phyloP scores from a whole-genome alignment of 2,329 filamentous ascomycete genomes.

The Exophiala viscosa region DNA sequence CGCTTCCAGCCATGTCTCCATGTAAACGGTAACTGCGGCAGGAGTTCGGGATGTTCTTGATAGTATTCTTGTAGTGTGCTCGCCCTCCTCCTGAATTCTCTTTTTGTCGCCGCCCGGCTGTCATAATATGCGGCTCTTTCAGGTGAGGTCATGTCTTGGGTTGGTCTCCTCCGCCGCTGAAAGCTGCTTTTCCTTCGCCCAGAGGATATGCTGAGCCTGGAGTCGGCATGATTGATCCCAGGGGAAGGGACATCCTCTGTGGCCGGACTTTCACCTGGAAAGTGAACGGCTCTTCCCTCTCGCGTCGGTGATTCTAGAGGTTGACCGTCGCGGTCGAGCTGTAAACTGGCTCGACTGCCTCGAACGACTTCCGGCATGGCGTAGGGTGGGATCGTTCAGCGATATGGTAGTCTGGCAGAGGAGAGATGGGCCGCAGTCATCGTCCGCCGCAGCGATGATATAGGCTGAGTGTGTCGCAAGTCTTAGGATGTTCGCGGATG shows the following conservation, averaged over 20 bases:
- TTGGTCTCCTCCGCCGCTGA: slow-evolving; percentile 16
- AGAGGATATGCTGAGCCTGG: slow-evolving; percentile 16
- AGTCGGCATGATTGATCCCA: slow-evolving; percentile 10
- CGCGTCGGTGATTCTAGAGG: slow-evolving; percentile 10
- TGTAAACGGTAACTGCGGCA: slow-evolving; percentile 30
- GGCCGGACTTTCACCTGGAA: slow-evolving; percentile 13
- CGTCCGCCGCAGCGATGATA: neutral
- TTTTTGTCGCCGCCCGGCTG: slow-evolving; percentile 29
- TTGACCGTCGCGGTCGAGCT: slow-evolving; percentile 12
- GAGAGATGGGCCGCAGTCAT: neutral
- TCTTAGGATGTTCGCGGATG: neutral
- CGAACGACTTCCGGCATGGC: slow-evolving; percentile 28
- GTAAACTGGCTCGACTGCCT: slow-evolving; percentile 24
- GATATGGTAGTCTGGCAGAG: neutral
- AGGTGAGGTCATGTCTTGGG: slow-evolving; percentile 13
- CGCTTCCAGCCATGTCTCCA: slow-evolving; percentile 26
- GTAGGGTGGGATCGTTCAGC: slow-evolving; percentile 1
- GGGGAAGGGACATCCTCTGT: slow-evolving; percentile 11
- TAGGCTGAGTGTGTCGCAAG: neutral
- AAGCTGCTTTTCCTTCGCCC: slow-evolving; percentile 20
- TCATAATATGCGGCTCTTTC: slow-evolving; percentile 28
- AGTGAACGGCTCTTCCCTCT: slow-evolving; percentile 21
- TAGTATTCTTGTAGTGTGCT: slow-evolving; percentile 30
- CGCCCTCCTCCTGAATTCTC: slow-evolving; percentile 28
- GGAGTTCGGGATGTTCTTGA: slow-evolving; percentile 23